Base-by-base conservation (phyloP, 139 green algal species). In the Prasinococcaceae sp. region DNA sequence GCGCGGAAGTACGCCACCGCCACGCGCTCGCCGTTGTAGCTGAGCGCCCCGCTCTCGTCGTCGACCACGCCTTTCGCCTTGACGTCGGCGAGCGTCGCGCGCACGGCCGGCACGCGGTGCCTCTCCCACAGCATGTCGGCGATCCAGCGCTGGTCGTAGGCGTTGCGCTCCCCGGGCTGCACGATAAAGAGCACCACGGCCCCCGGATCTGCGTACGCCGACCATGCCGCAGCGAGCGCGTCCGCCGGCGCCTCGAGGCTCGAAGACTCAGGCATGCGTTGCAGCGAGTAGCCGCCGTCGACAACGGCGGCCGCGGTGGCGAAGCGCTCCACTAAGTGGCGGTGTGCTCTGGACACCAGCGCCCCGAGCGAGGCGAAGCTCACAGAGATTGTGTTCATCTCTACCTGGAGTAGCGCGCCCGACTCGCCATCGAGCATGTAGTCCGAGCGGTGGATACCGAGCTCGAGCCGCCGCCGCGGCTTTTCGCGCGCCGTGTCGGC, bases 371-470 rank as follows among this genome's bases (percentile, higher is more conserved):
- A 85, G 19, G 75, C 84, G 64, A 97, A 98, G 20, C 79, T 93
- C 2, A 81, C 87, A 16, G 86, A 81, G 29, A 98, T 95, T 4
- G 88, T 98, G 79, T 98, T 97, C 19, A 98, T 55, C 77, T 97
- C 90, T 28, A 98, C 84, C 75, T 96, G 78, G 69, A 98, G 60
- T 40, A 95, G 73, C 5, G 60, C 67, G 17, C 68, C 65, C 32
- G 74, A 83, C n/a, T 79, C 80, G 17, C 69, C 60, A 53, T 98
- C 84, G 41, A 96, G 70, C 90, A 98, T 97, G 78, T 98, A 98
- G 74, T 96, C 90, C 1, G 77, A 87, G 0, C 90, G 73, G 61
- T 89, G 76, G 2, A 96, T 63, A 2, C 77, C 86, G 47, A 98
- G 59, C 8, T 74, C 64, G 3, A 55, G 45, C 20, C 63, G 19